Base-by-base conservation (phyloP, 75 land plant genomes). In the Larix kaempferi region DNA sequence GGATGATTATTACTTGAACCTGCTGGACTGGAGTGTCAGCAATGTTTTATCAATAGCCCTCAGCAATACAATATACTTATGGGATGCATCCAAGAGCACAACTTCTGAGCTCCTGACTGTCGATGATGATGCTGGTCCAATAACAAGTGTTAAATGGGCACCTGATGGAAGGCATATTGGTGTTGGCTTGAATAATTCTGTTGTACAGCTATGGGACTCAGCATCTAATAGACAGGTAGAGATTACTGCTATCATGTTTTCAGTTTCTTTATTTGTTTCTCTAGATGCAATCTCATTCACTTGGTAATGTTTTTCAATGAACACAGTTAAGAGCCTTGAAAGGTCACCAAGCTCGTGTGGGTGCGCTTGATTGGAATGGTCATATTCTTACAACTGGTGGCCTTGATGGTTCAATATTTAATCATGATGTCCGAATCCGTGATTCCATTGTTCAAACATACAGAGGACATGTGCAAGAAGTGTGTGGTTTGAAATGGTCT, bases 131-230 rank as follows among this genome's bases (percentile, higher is more conserved):
- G 79, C 59, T 55, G 96, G 94, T 16, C 98, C 98, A 2, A 88
- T 95, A 0, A 95, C 98, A 10, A 89, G 96, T 72, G 94, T 95
- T 41, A 84, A 79, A 57, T 95, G 98, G 98, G 98, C 91, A 77
- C 88, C 92, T 16, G 96, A 95, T 83, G 98, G 96, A 1, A 80
- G 74, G 44, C 90, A 89, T 76, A 81, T 93, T 22, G 95, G 92
- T 19, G 80, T 95, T 59, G 98, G 98, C 3, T 71, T 95, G 65
- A 87, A 85, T 63, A 89, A 84, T 71, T 83, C 98, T 0, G 88
- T 85, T 25, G 89, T 95, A 37, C 98, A 95, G 83, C 79, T 95
- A 4, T 95, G 96, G 96, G 98, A 95, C 60, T 80, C 91, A 2
- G 60, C 75, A 6, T 69, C 91, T 19, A 79, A 76, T 80, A 21